Evolutionary conservation across 2,329 filamentous ascomycete genomes (phyloP), one percentile per base, ranked within the genome.

Genomic region (Cercospora sp.): DNA sequence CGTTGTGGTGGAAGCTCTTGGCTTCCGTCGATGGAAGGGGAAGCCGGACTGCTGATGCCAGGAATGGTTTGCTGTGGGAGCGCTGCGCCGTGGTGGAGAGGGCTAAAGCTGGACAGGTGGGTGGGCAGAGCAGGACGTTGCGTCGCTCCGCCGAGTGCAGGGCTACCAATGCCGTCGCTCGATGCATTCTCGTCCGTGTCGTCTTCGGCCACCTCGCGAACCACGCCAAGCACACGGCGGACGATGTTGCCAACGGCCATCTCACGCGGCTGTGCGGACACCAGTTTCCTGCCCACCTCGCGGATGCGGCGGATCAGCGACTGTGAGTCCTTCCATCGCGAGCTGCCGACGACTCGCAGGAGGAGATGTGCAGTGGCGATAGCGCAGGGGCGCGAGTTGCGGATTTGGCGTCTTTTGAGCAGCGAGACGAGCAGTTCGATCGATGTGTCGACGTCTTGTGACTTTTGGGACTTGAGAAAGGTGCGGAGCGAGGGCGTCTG

Each of bases 211-310:
- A 98, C 94, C 76, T 97, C 94, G 62, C 95, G 89, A 72, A 99
- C 95, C 71, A 99, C 85, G 53, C 93, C 92, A 42, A 99, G 83
- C 2, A 98, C 91, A 70, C 95, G 89, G 69, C 94, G 89, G 58
- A 97, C 92, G 73, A 99, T 94, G 77, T 99, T 99, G 63, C 93
- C 94, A 55, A 97, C 93, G 5, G 93, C 92, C 74, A 97, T 90
- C 81, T 98, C 95, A 69, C 91, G 88, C 16, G 94, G 94, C 75
- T 96, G 93, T 7, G 95, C 94, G 65, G 90, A 87, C 39, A 91
- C 89, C 53, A 99, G 85, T 65, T 89, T 87, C 73, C 89, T 87
- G 65, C 95, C 95, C 26, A 94, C 89, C 68, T 89, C 86, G 72
- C 91, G 89, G 69, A 99, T 89, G 72, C 92, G 89, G 74, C 90